phyloP scores from a whole-genome alignment of 2,329 filamentous ascomycete species.

The Fusarium odoratissimum region DNA sequence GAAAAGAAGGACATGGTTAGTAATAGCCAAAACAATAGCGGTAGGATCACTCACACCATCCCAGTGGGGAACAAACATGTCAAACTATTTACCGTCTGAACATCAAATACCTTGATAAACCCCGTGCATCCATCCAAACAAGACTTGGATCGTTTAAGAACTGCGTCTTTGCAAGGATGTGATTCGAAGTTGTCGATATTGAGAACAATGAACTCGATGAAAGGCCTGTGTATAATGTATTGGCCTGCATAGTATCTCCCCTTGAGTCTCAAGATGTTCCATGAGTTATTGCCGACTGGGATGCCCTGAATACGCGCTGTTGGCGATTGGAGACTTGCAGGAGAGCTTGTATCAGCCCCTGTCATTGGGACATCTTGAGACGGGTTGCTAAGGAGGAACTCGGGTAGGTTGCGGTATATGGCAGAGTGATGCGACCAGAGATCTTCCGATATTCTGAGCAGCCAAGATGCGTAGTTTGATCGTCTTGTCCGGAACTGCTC shows the following conservation, averaged over 20 bases:
- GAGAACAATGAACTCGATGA: conserved; percentile 46
- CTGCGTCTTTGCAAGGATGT: conserved; percentile 38
- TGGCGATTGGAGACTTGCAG: background rate
- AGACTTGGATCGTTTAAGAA: conserved; percentile 37
- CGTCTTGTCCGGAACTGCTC: conserved; percentile 39
- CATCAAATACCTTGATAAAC: conserved; percentile 46
- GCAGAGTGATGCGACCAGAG: conserved; percentile 44
- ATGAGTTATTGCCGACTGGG: conserved; percentile 42
- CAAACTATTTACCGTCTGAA: conserved; percentile 40
- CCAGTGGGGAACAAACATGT: conserved; percentile 46
- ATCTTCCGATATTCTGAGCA: conserved; percentile 42
- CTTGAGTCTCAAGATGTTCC: conserved; percentile 46
- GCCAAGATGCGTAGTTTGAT: conserved; percentile 42
- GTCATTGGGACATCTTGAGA: background rate
- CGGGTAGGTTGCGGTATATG: conserved; percentile 45
- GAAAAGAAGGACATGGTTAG: accelerated
- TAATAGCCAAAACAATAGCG: accelerated
- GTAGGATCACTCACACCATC: conserved; percentile 43
- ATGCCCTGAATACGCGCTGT: background rate
- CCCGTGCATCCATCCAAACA: conserved; percentile 43
- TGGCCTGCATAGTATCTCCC: conserved; percentile 47
- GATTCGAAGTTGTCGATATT: conserved; percentile 40
- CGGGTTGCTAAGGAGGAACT: conserved; percentile 32
- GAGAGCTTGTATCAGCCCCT: background rate
- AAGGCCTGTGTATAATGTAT: conserved; percentile 48